A percentile compares a stretch with the other conserved stretches of the same genome.
Evolutionary conservation across 257 asterid species (phyloP).

Genomic region (Henckelia pumila): DNA sequence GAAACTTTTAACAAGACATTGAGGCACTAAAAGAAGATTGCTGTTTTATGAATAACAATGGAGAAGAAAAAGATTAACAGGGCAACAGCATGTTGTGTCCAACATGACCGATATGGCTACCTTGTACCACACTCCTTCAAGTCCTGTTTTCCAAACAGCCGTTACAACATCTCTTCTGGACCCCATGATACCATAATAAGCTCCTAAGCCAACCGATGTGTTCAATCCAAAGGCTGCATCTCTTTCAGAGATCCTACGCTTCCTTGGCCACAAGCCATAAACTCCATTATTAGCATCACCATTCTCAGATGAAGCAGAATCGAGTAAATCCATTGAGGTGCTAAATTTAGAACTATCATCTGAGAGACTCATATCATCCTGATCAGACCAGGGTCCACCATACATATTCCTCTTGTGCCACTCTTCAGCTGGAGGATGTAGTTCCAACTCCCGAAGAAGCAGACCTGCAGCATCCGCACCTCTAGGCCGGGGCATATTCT

Average conservation of each 20-base stretch:
- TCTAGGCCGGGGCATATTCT: slow-evolving; percentile 99
- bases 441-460: slow-evolving; percentile 94
- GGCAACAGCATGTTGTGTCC: neutral
- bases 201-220: slow-evolving; percentile 94
- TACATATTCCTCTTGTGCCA: slow-evolving; percentile 98
- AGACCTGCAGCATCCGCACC: slow-evolving; percentile 99
- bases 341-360: slow-evolving; percentile 50
- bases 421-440: slow-evolving; percentile 99
- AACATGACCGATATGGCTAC: slow-evolving; percentile 29
- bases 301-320: slow-evolving; percentile 48
- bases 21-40: slow-evolving; percentile 14
- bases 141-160: slow-evolving; percentile 96
- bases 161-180: slow-evolving; percentile 98
- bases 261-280: slow-evolving; percentile 95
- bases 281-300: slow-evolving; percentile 56
- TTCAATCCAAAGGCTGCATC: slow-evolving; percentile 98
- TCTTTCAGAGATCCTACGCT: slow-evolving; percentile 95
- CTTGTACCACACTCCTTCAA: slow-evolving; percentile 99
- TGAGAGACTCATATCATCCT: slow-evolving; percentile 49
- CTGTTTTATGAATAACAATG: neutral
- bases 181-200: slow-evolving; percentile 98
- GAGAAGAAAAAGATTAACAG: slow-evolving; percentile 5
- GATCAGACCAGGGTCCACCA: slow-evolving; percentile 98
- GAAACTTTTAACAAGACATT: slow-evolving; percentile 3
- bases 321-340: slow-evolving; percentile 53